phyloP scores from a whole-genome alignment of 148 eudicot genomes.

The Euryodendron excelsum region DNA sequence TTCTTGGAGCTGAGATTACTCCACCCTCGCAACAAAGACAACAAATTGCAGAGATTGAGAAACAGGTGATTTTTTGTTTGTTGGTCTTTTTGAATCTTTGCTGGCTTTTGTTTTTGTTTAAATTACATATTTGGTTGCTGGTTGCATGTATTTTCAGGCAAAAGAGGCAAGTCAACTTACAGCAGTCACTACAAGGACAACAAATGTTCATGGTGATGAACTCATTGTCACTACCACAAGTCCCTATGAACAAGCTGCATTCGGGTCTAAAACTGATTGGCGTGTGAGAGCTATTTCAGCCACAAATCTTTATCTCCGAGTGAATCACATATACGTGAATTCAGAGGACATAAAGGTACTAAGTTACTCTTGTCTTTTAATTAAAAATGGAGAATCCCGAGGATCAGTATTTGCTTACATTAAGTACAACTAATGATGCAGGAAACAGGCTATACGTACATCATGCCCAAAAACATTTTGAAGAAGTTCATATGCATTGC shows the following conservation, averaged over 20 bases:
- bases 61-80: conserved; percentile 42
- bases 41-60: conserved; percentile 98
- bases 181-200: conserved; percentile 91
- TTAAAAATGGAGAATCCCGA: neutral
- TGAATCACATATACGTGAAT: conserved; percentile 95
- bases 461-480: conserved; percentile 97
- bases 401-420: conserved; percentile 8
- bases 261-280: conserved; percentile 98
- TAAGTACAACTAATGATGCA: conserved; percentile 28
- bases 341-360: conserved; percentile 97
- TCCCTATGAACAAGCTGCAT: conserved; percentile 91
- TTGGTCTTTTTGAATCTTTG: neutral
- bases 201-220: conserved; percentile 95
- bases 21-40: conserved; percentile 98
- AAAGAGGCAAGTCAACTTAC: conserved; percentile 83
- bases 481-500: conserved; percentile 99
- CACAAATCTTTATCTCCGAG: conserved; percentile 95
- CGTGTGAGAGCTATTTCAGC: conserved; percentile 99
- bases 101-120: too few species aligned
- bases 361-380: neutral
- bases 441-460: conserved; percentile 99
- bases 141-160: conserved; percentile 32
- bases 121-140: neutral
- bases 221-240: conserved; percentile 93
- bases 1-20: conserved; percentile 98